Conservation (phyloP, 2,329 filamentous ascomycete genomes). For the Shiraia sp. region DNA sequence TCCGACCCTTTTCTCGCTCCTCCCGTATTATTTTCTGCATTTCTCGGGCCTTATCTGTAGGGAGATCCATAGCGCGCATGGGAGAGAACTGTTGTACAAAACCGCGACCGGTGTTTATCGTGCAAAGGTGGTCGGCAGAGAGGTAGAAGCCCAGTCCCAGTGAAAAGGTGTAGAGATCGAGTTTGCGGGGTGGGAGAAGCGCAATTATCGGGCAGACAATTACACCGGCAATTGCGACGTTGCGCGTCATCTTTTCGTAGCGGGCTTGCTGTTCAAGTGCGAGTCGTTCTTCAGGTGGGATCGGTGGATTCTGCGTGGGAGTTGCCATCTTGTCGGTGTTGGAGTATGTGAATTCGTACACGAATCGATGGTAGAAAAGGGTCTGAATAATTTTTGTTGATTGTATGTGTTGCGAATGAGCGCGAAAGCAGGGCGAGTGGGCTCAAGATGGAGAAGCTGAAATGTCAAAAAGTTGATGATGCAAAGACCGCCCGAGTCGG, state of each 20-base stretch:
- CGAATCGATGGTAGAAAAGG: background rate
- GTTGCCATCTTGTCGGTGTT: conserved; percentile 26
- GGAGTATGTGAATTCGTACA: background rate
- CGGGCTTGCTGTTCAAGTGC: conserved; percentile 36
- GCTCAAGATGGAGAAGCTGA: conserved; percentile 5
- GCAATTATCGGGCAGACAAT: conserved; percentile 60
- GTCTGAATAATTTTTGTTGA: background rate
- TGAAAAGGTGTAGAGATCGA: conserved; percentile 63
- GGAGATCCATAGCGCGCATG: conserved; percentile 24
- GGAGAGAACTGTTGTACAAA: conserved; percentile 39
- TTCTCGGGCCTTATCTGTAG: conserved; percentile 44
- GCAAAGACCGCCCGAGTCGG: conserved; percentile 29
- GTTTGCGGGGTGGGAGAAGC: conserved; percentile 62
- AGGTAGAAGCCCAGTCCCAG: conserved; percentile 55
- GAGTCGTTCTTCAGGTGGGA: conserved; percentile 40
- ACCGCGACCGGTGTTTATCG: conserved; percentile 45
- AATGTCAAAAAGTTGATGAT: conserved; percentile 34
- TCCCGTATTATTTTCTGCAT: conserved; percentile 44
- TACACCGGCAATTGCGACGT: conserved; percentile 53
- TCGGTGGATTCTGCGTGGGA: conserved; percentile 22
- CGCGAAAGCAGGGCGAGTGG: too few relatives aligned
- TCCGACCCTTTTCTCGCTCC: conserved; percentile 38
- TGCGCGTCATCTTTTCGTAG: conserved; percentile 44
- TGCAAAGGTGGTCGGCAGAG: conserved; percentile 55
- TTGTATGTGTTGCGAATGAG: too few relatives aligned